These are phyloP conservation scores for Periconia sp. DNA, from an alignment of 2,329 filamentous ascomycete genomes.

Conservation along the genomic window DNA sequence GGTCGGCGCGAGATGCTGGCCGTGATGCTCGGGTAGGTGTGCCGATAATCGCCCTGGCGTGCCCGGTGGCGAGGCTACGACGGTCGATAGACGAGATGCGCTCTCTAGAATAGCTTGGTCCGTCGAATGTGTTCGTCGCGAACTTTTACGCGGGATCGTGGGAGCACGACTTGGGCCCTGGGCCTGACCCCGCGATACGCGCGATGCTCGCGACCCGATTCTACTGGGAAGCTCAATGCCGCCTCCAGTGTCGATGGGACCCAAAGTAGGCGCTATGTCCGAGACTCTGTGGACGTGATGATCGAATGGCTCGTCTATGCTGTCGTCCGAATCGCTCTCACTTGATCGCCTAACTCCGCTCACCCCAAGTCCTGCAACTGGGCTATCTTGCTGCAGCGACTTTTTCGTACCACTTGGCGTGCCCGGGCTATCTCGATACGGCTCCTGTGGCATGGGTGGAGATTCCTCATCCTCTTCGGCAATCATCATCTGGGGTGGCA, in stretches of 20 bases:
- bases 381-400: slow-evolving; percentile 12
- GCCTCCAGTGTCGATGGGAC: slow-evolving; percentile 64
- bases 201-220: slow-evolving; percentile 64
- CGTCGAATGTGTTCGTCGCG: slow-evolving; percentile 50
- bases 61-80: slow-evolving; percentile 28
- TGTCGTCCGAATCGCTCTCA: slow-evolving; percentile 38
- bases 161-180: slow-evolving; percentile 39
- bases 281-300: slow-evolving; percentile 51
- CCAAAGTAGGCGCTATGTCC: slow-evolving; percentile 62
- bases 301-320: slow-evolving; percentile 55
- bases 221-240: slow-evolving; percentile 70
- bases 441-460: slow-evolving; percentile 36
- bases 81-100: slow-evolving; percentile 32
- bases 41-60: slow-evolving; percentile 22
- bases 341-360: slow-evolving; percentile 52
- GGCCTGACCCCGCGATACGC: slow-evolving; percentile 24
- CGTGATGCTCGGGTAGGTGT: slow-evolving; percentile 9
- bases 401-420: slow-evolving; percentile 23
- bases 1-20: slow-evolving; percentile 34
- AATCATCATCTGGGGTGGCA: slow-evolving; percentile 75
- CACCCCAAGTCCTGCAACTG: slow-evolving; percentile 21
- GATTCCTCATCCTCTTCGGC: slow-evolving; percentile 66
- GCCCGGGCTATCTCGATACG: slow-evolving; percentile 63
- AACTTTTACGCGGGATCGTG: slow-evolving; percentile 73
- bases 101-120: slow-evolving; percentile 34